Base-by-base conservation (phyloP, 768 basidiomycete species). In the Russula compacta region DNA sequence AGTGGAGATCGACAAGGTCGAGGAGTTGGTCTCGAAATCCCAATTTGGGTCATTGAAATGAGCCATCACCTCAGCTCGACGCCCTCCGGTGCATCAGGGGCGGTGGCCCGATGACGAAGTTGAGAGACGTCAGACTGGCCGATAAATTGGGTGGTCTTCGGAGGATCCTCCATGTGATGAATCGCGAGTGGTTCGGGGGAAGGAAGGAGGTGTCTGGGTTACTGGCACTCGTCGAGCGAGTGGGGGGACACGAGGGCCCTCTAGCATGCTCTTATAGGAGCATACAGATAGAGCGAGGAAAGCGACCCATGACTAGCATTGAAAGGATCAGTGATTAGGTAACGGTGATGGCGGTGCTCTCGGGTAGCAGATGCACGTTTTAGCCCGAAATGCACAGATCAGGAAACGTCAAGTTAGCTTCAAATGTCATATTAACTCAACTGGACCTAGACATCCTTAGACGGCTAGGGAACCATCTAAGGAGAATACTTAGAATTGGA, bases 1-100 rank as follows among this genome's bases (percentile, higher is more conserved):
- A 50, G 73, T 71, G 19, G 72, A 75, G 43, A 72, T 64, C 36
- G 74, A 70, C 9, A 71, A 68, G 19, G 74, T 67, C 2, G 73
- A 71, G 9, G 67, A 72, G 68, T 69, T 71, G 67, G 68, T 70
- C 40, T 69, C 72, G 57, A 85, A 75, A 71, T 89, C 86, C 58
- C 79, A 81, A 74, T 92, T 90, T 56, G 88, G 89, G 73, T 92
- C 89, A 69, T 91, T 90, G 65, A 91, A 73, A 71, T 92, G 87
- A 42, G 83, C 82, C 79, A 84, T 79, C 68, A 83, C 64, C 63
- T 81, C 85, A 69, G 85, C 68, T 68, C 62, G 64, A 87, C 79
- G 71, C 90, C 88, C 67, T 89, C 9, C 9, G 88, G 89, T 15
- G 89, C 88, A 73, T 91, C 89, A 58, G 88, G 86, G 21, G 83